Conservation (phyloP, 495 filamentous ascomycete species). For the Aspergillus steynii region DNA sequence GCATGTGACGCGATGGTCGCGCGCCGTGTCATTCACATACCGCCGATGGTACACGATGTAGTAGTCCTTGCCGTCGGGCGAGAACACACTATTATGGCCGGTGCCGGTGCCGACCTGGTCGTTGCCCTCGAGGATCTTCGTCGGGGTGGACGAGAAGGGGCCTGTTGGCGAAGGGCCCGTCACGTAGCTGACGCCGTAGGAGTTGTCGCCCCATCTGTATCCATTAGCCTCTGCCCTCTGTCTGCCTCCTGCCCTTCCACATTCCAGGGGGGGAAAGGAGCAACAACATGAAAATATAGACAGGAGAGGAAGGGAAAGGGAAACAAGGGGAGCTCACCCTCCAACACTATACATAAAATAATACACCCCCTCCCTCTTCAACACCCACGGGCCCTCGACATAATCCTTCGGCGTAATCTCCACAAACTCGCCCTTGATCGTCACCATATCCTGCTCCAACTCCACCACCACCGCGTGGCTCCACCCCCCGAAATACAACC, state of each 20-base stretch:
- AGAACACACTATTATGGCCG: constrained; percentile 45
- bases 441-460: constrained; percentile 47
- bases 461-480: constrained; percentile 45
- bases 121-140: constrained; percentile 43
- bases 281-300: not conserved
- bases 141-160: constrained; percentile 36
- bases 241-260: not conserved
- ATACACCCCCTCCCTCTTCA: constrained; percentile 43
- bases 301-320: constrained; percentile 1
- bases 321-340: constrained; percentile 17
- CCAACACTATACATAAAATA: constrained; percentile 52
- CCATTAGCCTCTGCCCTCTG: not conserved
- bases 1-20: constrained; percentile 45
- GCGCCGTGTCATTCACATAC: constrained; percentile 38
- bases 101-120: constrained; percentile 38
- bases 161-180: constrained; percentile 42
- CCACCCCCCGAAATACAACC: constrained; percentile 50
- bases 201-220: constrained; percentile 41
- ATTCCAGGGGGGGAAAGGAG: too few species aligned
- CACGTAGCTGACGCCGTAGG: constrained; percentile 49
- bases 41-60: constrained; percentile 53
- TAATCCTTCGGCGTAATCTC: constrained; percentile 46
- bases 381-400: constrained; percentile 46
- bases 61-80: constrained; percentile 44
- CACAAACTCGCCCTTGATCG: constrained; percentile 27